These are phyloP conservation scores for Aspergillus terreus DNA, from an alignment of 2,329 filamentous ascomycete genomes.

Conservation along the genomic window DNA sequence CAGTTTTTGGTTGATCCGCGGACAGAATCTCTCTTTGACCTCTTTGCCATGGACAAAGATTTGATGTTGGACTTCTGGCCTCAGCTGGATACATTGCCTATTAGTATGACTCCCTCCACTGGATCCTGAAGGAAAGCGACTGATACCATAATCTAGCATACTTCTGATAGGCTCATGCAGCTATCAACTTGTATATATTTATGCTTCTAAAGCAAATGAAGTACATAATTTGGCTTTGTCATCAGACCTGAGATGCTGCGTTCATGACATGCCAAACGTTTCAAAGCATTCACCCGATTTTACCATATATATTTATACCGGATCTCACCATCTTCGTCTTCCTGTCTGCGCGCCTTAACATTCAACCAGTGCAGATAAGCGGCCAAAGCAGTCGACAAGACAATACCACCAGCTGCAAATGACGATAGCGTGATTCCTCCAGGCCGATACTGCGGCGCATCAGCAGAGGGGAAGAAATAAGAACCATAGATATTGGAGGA, in stretches of 20 bases:
- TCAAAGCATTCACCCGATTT: not conserved
- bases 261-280: not conserved
- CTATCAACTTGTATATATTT: not conserved
- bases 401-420: constrained; percentile 14
- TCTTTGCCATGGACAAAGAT: constrained; percentile 17
- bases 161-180: not conserved
- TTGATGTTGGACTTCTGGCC: constrained; percentile 24
- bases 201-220: too few relatives aligned
- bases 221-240: too few relatives aligned
- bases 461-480: constrained; percentile 16
- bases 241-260: too few relatives aligned
- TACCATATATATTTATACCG: constrained; percentile 12
- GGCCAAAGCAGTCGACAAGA: constrained; percentile 5
- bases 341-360: constrained; percentile 2
- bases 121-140: too few relatives aligned
- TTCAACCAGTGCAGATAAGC: constrained; percentile 8
- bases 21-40: constrained; percentile 16
- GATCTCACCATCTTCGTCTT: constrained; percentile 8
- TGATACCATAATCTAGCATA: not conserved
- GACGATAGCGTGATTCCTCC: constrained; percentile 16
- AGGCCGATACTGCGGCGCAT: constrained; percentile 14
- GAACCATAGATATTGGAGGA: constrained; percentile 19
- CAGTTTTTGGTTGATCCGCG: constrained; percentile 11
- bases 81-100: constrained; percentile 25
- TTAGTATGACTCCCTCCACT: constrained; percentile 9